Evolutionary conservation across 2,329 filamentous ascomycete genomes (phyloP), one percentile per base, ranked within the genome.

Genomic region (Aspergillus hiratsukae): DNA sequence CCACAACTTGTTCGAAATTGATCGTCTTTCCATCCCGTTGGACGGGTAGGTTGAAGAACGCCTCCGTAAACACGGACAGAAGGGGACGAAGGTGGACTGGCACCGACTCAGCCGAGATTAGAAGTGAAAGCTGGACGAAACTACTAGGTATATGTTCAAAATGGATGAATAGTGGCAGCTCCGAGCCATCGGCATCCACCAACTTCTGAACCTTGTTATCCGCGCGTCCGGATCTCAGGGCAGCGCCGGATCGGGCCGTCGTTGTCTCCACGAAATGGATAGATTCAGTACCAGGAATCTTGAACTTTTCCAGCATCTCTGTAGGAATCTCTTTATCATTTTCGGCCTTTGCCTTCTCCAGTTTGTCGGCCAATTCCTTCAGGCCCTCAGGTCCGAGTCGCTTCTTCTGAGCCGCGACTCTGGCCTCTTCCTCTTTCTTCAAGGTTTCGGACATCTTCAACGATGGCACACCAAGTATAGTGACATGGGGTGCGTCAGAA

Each of bases 1-100:
- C 90, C 48, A 97, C 91, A 3, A 97, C 90, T 60, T 96, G 85
- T 71, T 97, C 94, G 66, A 97, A 99, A 49, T 88, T 86, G 29
- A 99, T 78, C 25, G 83, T 83, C 69, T 90, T 81, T 46, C 90
- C 91, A 65, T 91, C 82, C 29, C 87, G 86, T 66, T 82, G 81
- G 58, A 99, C 87, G 2, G 93, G 94, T 0, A 91, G 91, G 69
- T 91, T 93, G 80, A 97, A 99, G 78, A 97, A 96, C 68, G 93
- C 94, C 69, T 92, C 90, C 29, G 86, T 87, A 68, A 96, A 97
- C 43, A 97, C 81, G 3, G 87, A 83, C 49, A 97, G 79, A 23
- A 99, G 76, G 3, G 94, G 94, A 69, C 93, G 91, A 57, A 93
- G 82, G 61, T 92, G 84, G n/a, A 88, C 82, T 0, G 92, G 90